Conservation (phyloP, 164 flowering plant species). For the Saururus chinensis region DNA sequence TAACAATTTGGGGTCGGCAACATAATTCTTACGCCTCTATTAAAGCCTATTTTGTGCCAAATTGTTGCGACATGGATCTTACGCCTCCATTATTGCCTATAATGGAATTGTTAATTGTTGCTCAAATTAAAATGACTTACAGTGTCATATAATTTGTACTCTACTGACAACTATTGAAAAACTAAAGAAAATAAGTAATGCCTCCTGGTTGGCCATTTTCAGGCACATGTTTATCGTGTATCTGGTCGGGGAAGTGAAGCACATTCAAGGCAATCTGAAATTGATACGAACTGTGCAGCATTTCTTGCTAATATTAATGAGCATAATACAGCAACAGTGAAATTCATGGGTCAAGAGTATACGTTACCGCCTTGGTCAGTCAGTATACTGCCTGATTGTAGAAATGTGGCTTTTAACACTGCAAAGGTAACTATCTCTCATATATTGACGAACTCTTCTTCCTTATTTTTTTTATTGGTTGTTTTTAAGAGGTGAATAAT, state of each 20-base stretch:
- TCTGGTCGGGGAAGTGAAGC: conserved; percentile 8
- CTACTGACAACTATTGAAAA: not conserved
- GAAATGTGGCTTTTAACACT: conserved; percentile 61
- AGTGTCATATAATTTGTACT: not conserved
- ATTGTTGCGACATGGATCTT: too few species aligned
- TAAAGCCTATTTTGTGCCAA: too few species aligned
- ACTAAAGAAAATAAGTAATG: not conserved
- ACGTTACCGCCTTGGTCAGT: conserved; percentile 93
- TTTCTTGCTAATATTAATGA: conserved; percentile 94
- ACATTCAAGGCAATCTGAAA: conserved; percentile 16
- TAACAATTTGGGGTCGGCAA: too few species aligned
- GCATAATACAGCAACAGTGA: conserved; percentile 38
- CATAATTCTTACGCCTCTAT: too few species aligned
- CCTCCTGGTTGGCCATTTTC: conserved; percentile 12
- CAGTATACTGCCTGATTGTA: conserved; percentile 83
- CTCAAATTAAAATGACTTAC: too few species aligned
- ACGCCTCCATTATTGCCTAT: too few species aligned
- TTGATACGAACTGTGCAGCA: conserved; percentile 47
- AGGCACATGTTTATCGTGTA: conserved; percentile 70
- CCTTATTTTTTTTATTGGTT: too few species aligned
- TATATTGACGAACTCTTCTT: too few species aligned
- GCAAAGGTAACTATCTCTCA: conserved; percentile 53
- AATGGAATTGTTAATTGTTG: too few species aligned
- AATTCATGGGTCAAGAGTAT: conserved; percentile 48
- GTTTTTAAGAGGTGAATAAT: too few species aligned